These are phyloP conservation scores for sweet orange (Citrus sinensis) DNA, from an alignment of 345 rosid species.

Conservation along the genomic window DNA sequence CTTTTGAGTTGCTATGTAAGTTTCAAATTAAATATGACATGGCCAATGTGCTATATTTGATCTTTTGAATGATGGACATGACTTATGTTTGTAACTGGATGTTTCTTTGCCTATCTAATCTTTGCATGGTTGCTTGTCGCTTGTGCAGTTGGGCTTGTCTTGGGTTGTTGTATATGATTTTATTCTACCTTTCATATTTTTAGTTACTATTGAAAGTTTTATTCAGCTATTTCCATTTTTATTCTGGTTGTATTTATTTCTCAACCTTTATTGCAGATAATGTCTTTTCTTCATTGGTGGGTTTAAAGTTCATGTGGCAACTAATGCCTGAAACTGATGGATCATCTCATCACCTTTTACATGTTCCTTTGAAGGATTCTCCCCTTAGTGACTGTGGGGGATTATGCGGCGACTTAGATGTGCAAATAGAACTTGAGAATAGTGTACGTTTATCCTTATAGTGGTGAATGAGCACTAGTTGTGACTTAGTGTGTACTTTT, in stretches of 20 bases:
- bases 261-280: conserved; percentile 53
- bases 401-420: conserved; percentile 76
- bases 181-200: background rate
- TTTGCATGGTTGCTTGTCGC: background rate
- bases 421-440: conserved; percentile 81
- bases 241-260: conserved; percentile 2
- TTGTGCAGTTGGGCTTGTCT: background rate
- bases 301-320: conserved; percentile 88
- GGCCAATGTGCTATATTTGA: background rate
- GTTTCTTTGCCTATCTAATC: background rate
- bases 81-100: background rate
- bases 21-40: background rate
- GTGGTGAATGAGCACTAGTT: background rate
- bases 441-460: conserved; percentile 42
- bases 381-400: conserved; percentile 94
- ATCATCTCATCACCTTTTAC: conserved; percentile 71
- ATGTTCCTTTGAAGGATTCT: conserved; percentile 91
- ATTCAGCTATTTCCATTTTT: background rate
- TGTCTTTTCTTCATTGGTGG: conserved; percentile 89
- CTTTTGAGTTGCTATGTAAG: background rate
- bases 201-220: conserved; percentile 1
- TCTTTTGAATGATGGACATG: background rate
- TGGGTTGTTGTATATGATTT: background rate
- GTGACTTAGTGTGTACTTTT: background rate
- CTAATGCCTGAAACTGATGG: conserved; percentile 54